Conservation (phyloP, 169 alveolate species). For the Theileria orientalis region DNA sequence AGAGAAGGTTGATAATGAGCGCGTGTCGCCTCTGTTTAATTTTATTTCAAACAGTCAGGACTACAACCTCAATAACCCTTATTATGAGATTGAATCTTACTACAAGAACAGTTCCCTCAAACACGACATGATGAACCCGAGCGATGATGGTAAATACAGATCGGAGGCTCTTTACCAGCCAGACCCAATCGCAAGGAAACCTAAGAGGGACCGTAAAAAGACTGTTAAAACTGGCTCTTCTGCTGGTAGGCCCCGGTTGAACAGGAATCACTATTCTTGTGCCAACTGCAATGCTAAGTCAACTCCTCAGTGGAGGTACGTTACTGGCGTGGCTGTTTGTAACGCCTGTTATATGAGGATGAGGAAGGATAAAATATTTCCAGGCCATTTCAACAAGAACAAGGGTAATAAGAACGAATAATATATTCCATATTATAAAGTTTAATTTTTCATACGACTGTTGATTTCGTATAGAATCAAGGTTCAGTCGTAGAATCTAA, state of each 20-base stretch:
- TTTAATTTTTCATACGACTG: constrained; percentile 10
- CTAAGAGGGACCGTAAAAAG: constrained; percentile 13
- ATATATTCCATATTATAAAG: not conserved
- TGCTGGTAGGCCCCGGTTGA: constrained; percentile 59
- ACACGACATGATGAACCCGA: not conserved
- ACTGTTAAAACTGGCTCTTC: constrained; percentile 8
- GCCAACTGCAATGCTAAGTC: constrained; percentile 61
- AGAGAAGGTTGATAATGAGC: not conserved
- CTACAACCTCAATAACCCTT: not conserved
- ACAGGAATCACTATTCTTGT: constrained; percentile 55
- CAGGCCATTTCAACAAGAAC: not conserved
- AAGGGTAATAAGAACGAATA: not conserved
- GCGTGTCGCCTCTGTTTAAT: not conserved
- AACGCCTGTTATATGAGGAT: constrained; percentile 80
- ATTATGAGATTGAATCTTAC: not conserved
- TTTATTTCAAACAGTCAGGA: not conserved
- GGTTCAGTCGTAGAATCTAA: not conserved
- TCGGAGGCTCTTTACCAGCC: not conserved
- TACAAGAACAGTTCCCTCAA: constrained; percentile 1
- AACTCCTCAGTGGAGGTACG: constrained; percentile 77
- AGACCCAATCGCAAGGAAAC: constrained; percentile 31
- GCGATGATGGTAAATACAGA: not conserved
- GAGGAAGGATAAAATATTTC: constrained; percentile 49
- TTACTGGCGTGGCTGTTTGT: constrained; percentile 73
- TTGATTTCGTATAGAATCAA: constrained; percentile 7